Evolutionary conservation across 169 alveolate species (phyloP).

Genomic region (Cyclospora cayetanensis): DNA sequence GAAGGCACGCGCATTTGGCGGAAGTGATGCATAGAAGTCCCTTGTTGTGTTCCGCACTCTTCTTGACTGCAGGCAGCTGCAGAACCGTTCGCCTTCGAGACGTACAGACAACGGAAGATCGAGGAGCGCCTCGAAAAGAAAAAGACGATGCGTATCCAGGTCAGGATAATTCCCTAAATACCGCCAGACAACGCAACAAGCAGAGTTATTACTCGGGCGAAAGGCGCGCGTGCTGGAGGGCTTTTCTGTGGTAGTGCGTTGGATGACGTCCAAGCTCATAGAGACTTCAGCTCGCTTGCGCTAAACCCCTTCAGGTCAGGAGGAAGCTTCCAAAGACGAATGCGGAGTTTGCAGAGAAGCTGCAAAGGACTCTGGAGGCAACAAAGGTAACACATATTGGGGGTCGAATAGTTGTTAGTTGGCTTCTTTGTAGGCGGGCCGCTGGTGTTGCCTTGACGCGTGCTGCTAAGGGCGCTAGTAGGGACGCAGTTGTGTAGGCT

Average conservation of each 20-base stretch:
- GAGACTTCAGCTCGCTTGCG: too few species aligned
- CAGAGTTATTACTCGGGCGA: too few species aligned
- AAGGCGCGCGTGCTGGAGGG: too few species aligned
- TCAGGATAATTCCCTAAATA: too few species aligned
- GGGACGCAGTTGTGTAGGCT: too few species aligned
- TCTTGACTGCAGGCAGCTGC: not conserved
- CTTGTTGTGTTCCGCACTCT: too few species aligned
- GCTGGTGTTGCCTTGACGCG: not conserved
- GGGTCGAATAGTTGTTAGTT: not conserved
- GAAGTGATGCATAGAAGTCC: too few species aligned
- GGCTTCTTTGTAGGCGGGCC: not conserved
- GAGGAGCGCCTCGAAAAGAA: not conserved
- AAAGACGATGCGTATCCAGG: not conserved
- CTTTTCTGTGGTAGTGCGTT: too few species aligned
- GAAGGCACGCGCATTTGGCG: too few species aligned
- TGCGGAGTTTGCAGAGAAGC: not conserved
- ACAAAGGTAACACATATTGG: not conserved
- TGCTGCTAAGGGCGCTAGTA: not conserved
- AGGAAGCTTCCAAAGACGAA: not conserved
- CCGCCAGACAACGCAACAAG: too few species aligned
- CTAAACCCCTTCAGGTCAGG: not conserved
- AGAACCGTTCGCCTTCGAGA: not conserved
- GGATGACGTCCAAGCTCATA: too few species aligned
- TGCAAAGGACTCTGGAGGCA: not conserved
- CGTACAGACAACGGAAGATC: not conserved